Percentiles rank a stretch among this genome's conserved stretches.
Conservation (phyloP, 192 early-diverging fungal species). For the Backusella luteola region DNA sequence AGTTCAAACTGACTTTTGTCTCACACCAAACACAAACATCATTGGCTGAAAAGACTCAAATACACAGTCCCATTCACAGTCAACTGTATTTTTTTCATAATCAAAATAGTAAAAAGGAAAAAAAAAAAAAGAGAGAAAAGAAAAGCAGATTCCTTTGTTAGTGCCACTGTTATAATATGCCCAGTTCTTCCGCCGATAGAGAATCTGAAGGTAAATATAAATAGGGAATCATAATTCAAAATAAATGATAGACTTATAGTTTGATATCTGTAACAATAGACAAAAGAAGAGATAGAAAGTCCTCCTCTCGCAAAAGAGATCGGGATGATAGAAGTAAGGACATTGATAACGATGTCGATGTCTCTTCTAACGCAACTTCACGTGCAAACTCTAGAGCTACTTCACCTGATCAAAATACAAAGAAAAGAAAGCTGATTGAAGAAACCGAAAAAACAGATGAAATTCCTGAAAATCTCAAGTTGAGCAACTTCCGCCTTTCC, state of each 20-base stretch:
- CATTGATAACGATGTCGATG: slow-evolving; percentile 35
- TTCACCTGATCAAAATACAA: slow-evolving; percentile 36
- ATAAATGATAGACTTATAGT: not conserved
- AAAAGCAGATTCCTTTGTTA: not conserved
- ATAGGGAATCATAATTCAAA: not conserved
- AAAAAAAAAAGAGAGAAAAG: not conserved
- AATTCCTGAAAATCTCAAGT: slow-evolving; percentile 53
- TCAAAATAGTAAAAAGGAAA: not conserved
- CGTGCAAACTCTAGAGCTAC: not conserved
- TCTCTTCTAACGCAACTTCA: not conserved
- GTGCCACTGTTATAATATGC: not conserved
- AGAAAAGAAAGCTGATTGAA: slow-evolving; percentile 29
- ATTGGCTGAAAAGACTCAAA: not conserved
- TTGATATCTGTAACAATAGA: not conserved
- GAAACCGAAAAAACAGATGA: slow-evolving; percentile 28
- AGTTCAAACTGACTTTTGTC: not conserved
- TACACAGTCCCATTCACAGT: not conserved
- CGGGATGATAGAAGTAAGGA: slow-evolving; percentile 37
- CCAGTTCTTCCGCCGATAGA: not conserved
- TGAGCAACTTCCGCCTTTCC: slow-evolving; percentile 63
- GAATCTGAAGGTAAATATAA: not conserved
- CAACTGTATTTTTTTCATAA: not conserved
- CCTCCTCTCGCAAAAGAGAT: slow-evolving; percentile 23
- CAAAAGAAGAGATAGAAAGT: slow-evolving; percentile 19
- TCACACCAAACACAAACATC: not conserved